Evolutionary conservation across 2,329 filamentous ascomycete species (phyloP), one percentile per base, ranked within the genome.

Genomic region (Apiospora saccharicola): DNA sequence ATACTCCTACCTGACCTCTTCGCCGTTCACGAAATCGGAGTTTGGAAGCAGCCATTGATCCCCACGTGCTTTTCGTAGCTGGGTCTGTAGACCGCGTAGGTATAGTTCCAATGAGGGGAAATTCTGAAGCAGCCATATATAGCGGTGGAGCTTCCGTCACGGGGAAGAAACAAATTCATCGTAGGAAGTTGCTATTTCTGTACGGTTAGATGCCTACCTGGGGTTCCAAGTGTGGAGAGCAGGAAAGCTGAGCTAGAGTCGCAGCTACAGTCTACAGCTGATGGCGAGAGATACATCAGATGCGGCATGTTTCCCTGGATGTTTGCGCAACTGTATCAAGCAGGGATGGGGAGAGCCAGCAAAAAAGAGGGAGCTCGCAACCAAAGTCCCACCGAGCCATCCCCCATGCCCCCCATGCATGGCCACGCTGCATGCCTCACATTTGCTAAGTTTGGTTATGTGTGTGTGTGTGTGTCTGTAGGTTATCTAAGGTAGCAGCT

Each of bases 241-340:
- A 61, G 30, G 8, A 61, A 37, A 19, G 16, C 53, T 41, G 19
- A 61, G 53, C 26, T 61, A 57, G 14, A 49, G 47, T 22, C 16
- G 44, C 44, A 47, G 22, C 24, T 22, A 19, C 26, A 24, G 26
- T 34, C 26, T 16, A 61, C 53, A 61, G 53, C 53, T n/a, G 53
- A 22, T 37, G 53, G 8, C 16, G 57, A 64, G 22, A 64, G 57
- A 41, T 34, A 64, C 57, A 41, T 34, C 57, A 64, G 19, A 64
- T 64, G 57, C 53, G 26, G 53, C 53, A 37, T 61, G 53, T 61
- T 61, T 61, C 53, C 53, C 34, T 61, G 53, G 30, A 61, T 61
- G 53, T 61, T 61, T 61, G 53, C 34, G 22, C 57, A 64, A 64
- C 57, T 64, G 57, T 64, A 34, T 64, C 57, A 64, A 41, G 57